Percentiles rank a stretch among this genome's conserved stretches.
phyloP scores from a whole-genome alignment of 148 eudicot species.

The Vaccinium macrocarpon region DNA sequence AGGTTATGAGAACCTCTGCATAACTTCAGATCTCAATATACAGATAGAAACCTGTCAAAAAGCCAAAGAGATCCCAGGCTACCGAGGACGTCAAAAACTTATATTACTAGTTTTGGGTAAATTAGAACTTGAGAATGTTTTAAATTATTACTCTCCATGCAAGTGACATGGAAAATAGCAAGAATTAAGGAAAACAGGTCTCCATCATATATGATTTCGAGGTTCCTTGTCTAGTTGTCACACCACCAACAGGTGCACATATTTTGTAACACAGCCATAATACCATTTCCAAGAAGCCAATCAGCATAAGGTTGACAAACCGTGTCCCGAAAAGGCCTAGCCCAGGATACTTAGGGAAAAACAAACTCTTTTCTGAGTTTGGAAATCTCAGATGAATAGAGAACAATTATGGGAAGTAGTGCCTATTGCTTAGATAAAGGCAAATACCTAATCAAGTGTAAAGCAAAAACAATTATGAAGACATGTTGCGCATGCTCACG shows the following conservation, averaged over 20 bases:
- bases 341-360: background rate
- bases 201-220: background rate
- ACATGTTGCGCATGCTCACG: conserved; percentile 35
- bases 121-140: background rate
- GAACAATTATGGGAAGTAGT: conserved; percentile 4
- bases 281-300: background rate
- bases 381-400: conserved; percentile 10
- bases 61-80: background rate
- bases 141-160: background rate
- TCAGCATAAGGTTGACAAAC: background rate
- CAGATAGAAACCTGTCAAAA: background rate
- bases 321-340: background rate
- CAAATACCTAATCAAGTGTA: conserved; percentile 10
- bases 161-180: background rate
- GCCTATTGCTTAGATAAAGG: conserved; percentile 18
- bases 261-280: background rate
- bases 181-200: background rate
- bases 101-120: background rate
- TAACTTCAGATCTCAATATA: background rate
- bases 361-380: background rate
- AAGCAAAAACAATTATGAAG: conserved; percentile 25
- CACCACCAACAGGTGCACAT: background rate
- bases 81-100: background rate
- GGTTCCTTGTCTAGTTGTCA: background rate
- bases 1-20: conserved; percentile 3